Conservation (phyloP, 257 asterid genomes). For the Solanum corneliomulleri region DNA sequence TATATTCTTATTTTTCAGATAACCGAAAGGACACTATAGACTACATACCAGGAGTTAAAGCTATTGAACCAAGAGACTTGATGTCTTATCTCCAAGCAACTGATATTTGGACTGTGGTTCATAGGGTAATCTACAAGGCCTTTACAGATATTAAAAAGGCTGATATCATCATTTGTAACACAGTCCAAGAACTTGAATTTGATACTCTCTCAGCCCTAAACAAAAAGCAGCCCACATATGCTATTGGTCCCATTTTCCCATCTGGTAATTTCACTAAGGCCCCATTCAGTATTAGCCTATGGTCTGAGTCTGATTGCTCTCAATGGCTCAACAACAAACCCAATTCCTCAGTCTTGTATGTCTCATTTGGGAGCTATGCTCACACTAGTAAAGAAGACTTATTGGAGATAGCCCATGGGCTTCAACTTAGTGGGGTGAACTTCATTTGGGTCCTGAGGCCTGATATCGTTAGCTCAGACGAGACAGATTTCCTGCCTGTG, state of each 20-base stretch:
- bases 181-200: slow-evolving; percentile 52
- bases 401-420: slow-evolving; percentile 58
- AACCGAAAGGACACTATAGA: slow-evolving; percentile 40
- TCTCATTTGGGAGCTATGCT: slow-evolving; percentile 72
- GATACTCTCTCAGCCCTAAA: slow-evolving; percentile 40
- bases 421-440: slow-evolving; percentile 28
- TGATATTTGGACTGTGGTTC: slow-evolving; percentile 40
- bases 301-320: slow-evolving; percentile 66
- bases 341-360: slow-evolving; percentile 43
- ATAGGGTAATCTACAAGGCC: slow-evolving; percentile 55
- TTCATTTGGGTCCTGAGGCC: slow-evolving; percentile 70
- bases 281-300: slow-evolving; percentile 41
- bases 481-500: slow-evolving; percentile 21
- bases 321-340: slow-evolving; percentile 56
- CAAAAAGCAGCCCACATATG: slow-evolving; percentile 34
- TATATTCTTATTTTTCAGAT: slow-evolving; percentile 8
- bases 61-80: slow-evolving; percentile 48
- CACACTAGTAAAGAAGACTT: slow-evolving; percentile 44
- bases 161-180: slow-evolving; percentile 56
- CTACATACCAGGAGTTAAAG: slow-evolving; percentile 59
- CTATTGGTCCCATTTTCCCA: slow-evolving; percentile 56
- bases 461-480: slow-evolving; percentile 48
- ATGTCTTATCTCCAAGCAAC: slow-evolving; percentile 52
- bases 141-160: slow-evolving; percentile 42
- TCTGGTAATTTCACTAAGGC: slow-evolving; percentile 26